phyloP scores from a whole-genome alignment of 2,329 filamentous ascomycete genomes.

The Cryphonectria naterciae region DNA sequence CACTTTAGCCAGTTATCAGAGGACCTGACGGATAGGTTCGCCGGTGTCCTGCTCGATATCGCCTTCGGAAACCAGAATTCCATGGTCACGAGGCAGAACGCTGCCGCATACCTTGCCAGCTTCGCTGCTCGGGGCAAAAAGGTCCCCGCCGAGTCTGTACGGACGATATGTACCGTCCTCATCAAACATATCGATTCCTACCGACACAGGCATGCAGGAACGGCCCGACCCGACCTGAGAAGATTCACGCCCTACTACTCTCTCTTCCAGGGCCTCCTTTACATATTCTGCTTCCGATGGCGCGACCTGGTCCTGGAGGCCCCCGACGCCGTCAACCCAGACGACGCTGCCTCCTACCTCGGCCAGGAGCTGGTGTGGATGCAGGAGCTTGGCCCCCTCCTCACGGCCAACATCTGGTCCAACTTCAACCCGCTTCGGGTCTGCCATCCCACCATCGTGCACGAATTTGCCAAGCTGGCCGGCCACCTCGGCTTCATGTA shows the following conservation, averaged over 20 bases:
- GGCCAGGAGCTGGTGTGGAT: constrained; percentile 80
- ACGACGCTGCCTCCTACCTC: constrained; percentile 62
- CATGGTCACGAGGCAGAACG: constrained; percentile 77
- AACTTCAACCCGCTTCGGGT: constrained; percentile 94
- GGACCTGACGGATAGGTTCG: constrained; percentile 79
- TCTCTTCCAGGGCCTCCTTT: constrained; percentile 84
- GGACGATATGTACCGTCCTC: constrained; percentile 79
- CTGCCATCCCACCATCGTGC: constrained; percentile 86
- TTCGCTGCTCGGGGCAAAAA: constrained; percentile 91
- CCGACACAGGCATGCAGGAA: constrained; percentile 70
- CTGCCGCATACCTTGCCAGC: constrained; percentile 89
- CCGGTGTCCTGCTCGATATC: constrained; percentile 74
- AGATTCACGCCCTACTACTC: constrained; percentile 86
- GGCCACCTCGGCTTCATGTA: constrained; percentile 88
- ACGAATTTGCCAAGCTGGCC: constrained; percentile 87
- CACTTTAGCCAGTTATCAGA: constrained; percentile 88
- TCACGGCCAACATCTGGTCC: constrained; percentile 80
- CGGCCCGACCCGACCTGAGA: constrained; percentile 81
- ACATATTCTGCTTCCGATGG: constrained; percentile 98
- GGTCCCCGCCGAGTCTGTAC: constrained; percentile 75
- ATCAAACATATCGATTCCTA: constrained; percentile 77
- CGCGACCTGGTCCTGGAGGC: constrained; percentile 76
- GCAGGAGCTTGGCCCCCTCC: constrained; percentile 70
- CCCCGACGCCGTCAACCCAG: constrained; percentile 63
- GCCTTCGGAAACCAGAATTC: constrained; percentile 73